A percentile compares a stretch with the other conserved stretches of the same genome.
Evolutionary conservation across 2,329 filamentous ascomycete species (phyloP).

Genomic region (Diaporthe citri): DNA sequence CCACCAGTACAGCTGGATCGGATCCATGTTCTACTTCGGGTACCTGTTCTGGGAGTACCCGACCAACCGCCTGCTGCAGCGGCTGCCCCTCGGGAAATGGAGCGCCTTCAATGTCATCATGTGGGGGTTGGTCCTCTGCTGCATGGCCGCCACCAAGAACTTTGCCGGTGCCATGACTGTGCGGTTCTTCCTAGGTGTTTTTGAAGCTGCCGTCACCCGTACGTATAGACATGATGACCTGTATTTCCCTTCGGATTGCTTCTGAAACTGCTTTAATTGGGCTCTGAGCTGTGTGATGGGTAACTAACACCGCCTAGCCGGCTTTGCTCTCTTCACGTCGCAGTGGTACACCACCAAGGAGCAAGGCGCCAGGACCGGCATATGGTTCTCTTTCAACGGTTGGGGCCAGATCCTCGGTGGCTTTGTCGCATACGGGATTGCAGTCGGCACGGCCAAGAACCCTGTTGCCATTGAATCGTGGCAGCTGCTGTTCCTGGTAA

Average conservation of each 20-base stretch:
- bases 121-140: conserved; percentile 70
- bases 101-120: conserved; percentile 73
- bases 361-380: conserved; percentile 71
- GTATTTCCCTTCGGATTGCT: not conserved
- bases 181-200: conserved; percentile 76
- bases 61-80: conserved; percentile 73
- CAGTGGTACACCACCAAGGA: conserved; percentile 81
- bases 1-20: conserved; percentile 69
- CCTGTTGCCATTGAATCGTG: conserved; percentile 67
- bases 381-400: conserved; percentile 74
- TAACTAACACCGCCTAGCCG: conserved; percentile 54
- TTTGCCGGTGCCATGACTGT: conserved; percentile 73
- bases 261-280: not conserved
- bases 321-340: conserved; percentile 75
- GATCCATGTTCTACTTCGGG: conserved; percentile 57
- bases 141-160: conserved; percentile 72
- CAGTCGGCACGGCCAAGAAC: conserved; percentile 60
- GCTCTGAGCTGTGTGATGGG: not conserved
- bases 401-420: conserved; percentile 56
- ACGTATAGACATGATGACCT: not conserved
- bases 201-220: conserved; percentile 74
- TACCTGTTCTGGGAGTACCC: conserved; percentile 73
- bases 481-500: conserved; percentile 72
- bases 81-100: conserved; percentile 75
- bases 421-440: conserved; percentile 56